Evolutionary conservation across 1,284 basidiomycete species (phyloP), one percentile per base, ranked within the genome.

Genomic region (Puccinia horiana): DNA sequence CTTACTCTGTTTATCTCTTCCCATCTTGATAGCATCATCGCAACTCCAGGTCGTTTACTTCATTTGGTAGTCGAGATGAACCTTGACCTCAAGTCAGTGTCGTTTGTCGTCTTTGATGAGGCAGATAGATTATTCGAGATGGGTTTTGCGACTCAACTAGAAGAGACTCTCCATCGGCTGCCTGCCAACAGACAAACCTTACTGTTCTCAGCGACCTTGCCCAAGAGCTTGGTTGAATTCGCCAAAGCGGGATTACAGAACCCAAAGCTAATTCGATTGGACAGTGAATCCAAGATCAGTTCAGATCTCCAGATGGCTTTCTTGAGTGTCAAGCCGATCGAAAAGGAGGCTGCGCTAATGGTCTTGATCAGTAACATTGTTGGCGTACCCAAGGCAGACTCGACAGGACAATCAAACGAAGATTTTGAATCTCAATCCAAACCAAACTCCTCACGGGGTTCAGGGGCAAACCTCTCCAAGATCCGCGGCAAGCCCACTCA

Each of bases 21-120:
- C 49, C 67, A 32, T 70, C 81, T 47, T 47, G 35, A 5, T 85
- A 97, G 95, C 26, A 93, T 98, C 83, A 96, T 98, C 84, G 97
- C 96, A 29, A 99, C 97, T 3, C 97, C 97, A 20, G 97, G 97
- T 84, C 95, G 97, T 85, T 90, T 99, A 74, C 91, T 99, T 26
- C 97, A 99, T 88, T 90, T 99, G 40, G 90, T 93, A 67, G 94
- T 99, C 75, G 97, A 99, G 88, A 99, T 98, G 96, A 94, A 94
- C 84, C 89, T 98, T 72, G 95, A 98, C 86, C 89, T 99, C 49
- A 92, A 93, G 73, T 92, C 93, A 0, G 90, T 96, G 2, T 92
- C 96, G 87, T 95, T 95, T 84, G 92, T 96, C 81, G 93, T 99
- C 26, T 99, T 99, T 85, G 97, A 99, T 86, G 97, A 99, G 88